Evolutionary conservation across 23 red algal genomes (phyloP), one percentile per base, ranked within the genome.

Genomic region (Gracilaria gracilis): DNA sequence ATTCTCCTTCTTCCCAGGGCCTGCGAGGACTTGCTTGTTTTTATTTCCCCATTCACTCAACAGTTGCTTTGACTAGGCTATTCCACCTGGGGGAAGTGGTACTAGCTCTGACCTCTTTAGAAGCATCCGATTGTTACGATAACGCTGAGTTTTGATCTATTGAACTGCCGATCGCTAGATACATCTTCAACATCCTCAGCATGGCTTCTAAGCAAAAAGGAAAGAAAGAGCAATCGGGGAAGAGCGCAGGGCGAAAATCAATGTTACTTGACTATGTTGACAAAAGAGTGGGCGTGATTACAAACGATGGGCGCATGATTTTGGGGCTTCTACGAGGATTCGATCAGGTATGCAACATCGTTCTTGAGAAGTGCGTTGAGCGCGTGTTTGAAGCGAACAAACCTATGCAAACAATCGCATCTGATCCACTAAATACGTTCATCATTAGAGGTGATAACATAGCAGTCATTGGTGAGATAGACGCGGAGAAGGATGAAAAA

Each of bases 401-500:
- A 20, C 80, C 58, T 24, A 81, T 85, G 62, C 66, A 79, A 72
- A 74, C 64, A 23, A 66, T 92, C 33, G 32, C 54, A 46, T 77
- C 72, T 46, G 72, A 77, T 77, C 53, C 79, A 61, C 46, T 83
- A 48, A 81, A 71, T 39, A 57, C 78, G n/a, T 85, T 86, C 57
- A 81, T 94, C 72, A 78, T 94, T 59, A 81, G 91, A 42, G 91
- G 91, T 33, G 91, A 94, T 80, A 81, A 94, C 79, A 86, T 94
- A 31, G 91, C 91, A 24, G 75, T 94, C 32, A 78, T 94, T 44
- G 91, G 91, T 13, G 91, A 94, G 38, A 62, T 94, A 29, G 75
- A 87, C 38, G 51, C 35, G 5, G 91, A 94, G 50, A 78, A 86
- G 33, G 91, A 94, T 81, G 75, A 67, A 32, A 76, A 78, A 29